Base-by-base conservation (phyloP, 352 stramenopile species). In the Phytophthora sojae region DNA sequence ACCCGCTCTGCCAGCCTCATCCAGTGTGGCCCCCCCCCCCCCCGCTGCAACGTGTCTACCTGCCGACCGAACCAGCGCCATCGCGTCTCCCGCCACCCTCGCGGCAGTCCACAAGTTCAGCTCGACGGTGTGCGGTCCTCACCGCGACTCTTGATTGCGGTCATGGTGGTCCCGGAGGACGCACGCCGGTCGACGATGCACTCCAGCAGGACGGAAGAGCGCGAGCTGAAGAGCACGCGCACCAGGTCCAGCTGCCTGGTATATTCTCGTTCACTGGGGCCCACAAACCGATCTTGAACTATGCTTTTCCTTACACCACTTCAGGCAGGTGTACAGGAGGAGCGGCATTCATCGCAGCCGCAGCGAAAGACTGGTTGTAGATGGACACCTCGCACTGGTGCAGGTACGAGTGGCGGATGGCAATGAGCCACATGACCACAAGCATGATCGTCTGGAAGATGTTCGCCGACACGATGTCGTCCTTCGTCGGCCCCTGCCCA, bases 381-480 rank as follows among this genome's bases (percentile, higher is more conserved):
- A 82, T 82, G 21, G 80, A 77, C 59, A 96, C 85, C 49, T 96
- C 89, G 0, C 76, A 75, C 65, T 91, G 80, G 56, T 96, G 89
- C 67, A 77, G 72, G 62, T 92, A 92, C 57, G 86, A 92, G 58
- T 96, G 89, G 26, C 82, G 83, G 50, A 96, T 90, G 25, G 87
- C 85, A 44, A 94, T 80, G 61, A 94, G 52, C 86, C 88, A 96
- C 87, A 96, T 95, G 30, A 92, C 74, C 26, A 90, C 73, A 25
- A 96, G 83, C 77, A 96, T 90, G 61, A 96, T 81, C 49, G 85
- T 85, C 69, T 96, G 87, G 64, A 96, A 93, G 15, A 96, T 77
- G 69, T 94, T 95, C 26, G 87, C 86, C 55, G 87, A 94, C 39
- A 96, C 86, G 32, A 96, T 89, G 51, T 96, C 89, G 11, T 96